Conservation (phyloP, 352 stramenopile species). For the Lagenidium giganteum region DNA sequence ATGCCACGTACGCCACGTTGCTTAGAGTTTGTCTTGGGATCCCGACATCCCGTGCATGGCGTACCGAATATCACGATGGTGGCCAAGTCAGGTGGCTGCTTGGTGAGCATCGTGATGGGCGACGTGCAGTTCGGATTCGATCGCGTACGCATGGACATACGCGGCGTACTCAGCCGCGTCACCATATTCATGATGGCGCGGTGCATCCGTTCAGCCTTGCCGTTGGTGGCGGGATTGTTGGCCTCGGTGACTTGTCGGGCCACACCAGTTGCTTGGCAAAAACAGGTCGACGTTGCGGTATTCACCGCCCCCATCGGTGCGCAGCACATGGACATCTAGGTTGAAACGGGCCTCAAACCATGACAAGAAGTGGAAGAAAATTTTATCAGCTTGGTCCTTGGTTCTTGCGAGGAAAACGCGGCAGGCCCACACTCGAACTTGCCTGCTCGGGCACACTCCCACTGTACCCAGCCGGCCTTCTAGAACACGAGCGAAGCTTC, state of each 20-base stretch:
- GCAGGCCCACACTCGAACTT: too few relatives aligned
- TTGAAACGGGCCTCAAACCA: constrained; percentile 9
- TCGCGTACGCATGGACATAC: constrained; percentile 16
- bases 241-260: constrained; percentile 19
- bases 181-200: constrained; percentile 23
- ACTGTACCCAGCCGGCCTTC: too few relatives aligned
- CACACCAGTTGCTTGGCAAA: constrained; percentile 19
- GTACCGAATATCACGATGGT: constrained; percentile 14
- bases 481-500: too few relatives aligned
- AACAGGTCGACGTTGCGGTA: constrained; percentile 21
- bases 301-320: constrained; percentile 16
- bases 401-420: constrained; percentile 10
- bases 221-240: constrained; percentile 19
- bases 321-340: constrained; percentile 3
- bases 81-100: not conserved
- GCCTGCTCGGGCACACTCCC: too few relatives aligned
- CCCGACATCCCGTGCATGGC: constrained; percentile 7
- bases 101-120: constrained; percentile 10
- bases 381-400: constrained; percentile 8
- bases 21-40: constrained; percentile 12
- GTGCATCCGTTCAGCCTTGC: constrained; percentile 28
- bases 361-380: constrained; percentile 9
- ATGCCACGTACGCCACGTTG: not conserved
- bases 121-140: constrained; percentile 7
- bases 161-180: constrained; percentile 18